Evolutionary conservation across 768 basidiomycete species (phyloP).

Genomic region (Botryobasidium botryosum): DNA sequence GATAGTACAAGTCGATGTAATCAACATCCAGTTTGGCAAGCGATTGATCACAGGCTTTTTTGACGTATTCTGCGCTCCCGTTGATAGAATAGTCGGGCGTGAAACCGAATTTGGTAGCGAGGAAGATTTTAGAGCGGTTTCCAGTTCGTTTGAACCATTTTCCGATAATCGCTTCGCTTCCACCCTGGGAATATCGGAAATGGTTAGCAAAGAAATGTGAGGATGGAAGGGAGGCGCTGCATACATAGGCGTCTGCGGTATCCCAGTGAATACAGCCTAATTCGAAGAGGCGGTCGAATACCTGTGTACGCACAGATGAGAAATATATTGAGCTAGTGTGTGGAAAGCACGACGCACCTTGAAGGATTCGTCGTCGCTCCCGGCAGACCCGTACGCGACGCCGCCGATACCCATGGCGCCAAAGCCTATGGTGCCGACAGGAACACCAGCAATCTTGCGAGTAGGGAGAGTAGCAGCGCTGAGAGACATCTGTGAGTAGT

Average conservation of each 20-base stretch:
- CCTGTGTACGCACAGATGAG: no score
- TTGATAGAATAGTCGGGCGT: no score
- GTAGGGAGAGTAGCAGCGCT: background rate
- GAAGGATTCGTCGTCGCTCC: background rate
- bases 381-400: background rate
- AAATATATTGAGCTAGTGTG: background rate
- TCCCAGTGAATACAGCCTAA: background rate
- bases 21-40: no score
- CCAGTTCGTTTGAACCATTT: background rate
- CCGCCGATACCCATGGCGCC: background rate
- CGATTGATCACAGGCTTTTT: no score
- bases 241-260: background rate
- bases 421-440: background rate
- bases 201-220: background rate
- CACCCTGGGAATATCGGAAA: background rate
- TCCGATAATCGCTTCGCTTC: background rate
- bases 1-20: constrained; percentile 12
- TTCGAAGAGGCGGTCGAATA: background rate
- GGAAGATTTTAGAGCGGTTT: no score
- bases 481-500: no score
- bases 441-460: background rate
- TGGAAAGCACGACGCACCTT: background rate
- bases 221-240: background rate
- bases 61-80: no score
- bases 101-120: no score